Conservation (phyloP, 306 rosid species). For the Ammopiptanthus mongolicus region DNA sequence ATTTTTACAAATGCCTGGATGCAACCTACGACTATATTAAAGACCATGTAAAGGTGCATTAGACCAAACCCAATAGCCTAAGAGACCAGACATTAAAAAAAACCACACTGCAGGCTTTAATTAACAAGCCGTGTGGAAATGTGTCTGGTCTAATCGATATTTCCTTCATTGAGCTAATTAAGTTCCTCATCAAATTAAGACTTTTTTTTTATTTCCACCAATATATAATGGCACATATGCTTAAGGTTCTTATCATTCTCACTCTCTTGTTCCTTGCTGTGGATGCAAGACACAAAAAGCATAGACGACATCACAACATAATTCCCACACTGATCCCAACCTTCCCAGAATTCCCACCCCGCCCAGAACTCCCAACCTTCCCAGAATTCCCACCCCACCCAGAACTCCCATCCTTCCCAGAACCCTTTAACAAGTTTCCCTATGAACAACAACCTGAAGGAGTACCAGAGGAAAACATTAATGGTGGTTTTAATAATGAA, state of each 20-base stretch:
- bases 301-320: neutral
- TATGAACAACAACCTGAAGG: neutral
- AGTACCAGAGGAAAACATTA: neutral
- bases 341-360: neutral
- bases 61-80: neutral
- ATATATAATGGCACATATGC: conserved; percentile 37
- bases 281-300: neutral
- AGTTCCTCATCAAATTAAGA: neutral
- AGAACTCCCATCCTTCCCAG: neutral
- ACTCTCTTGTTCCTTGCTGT: conserved; percentile 28
- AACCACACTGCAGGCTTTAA: conserved; percentile 3
- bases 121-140: neutral
- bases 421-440: neutral
- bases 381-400: neutral
- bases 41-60: neutral
- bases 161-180: neutral
- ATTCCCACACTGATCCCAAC: neutral
- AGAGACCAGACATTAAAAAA: neutral
- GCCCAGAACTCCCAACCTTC: neutral
- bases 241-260: conserved; percentile 28
- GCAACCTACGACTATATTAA: neutral
- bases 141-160: neutral
- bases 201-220: neutral
- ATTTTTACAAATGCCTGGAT: neutral
- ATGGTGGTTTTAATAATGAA: neutral